Base-by-base conservation (phyloP, 2,329 filamentous ascomycete genomes). In the Cladophialophora bantiana region DNA sequence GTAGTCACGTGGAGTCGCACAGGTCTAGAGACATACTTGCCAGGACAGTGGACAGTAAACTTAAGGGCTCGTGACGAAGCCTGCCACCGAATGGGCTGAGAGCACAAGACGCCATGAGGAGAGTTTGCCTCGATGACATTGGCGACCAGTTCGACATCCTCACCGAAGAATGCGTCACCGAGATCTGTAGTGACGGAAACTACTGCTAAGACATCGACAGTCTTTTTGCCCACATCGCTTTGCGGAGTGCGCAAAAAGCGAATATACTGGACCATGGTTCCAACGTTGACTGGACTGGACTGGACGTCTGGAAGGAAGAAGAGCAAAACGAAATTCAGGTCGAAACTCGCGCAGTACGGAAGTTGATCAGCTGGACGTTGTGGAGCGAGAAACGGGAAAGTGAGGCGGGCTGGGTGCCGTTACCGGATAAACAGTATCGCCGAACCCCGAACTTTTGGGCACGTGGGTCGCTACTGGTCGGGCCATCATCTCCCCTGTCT, bases 101-200 rank as follows among this genome's bases (percentile, higher is more conserved):
- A 78, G 42, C 82, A 73, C 68, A 78, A 79, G 40, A 82, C 60
- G 34, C 48, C 76, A 35, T 81, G 73, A 34, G 68, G 61, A 53
- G 55, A 31, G 18, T 70, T 69, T 48, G 66, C 70, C 62, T 72
- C 70, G 60, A 70, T 63, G 32, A 71, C 45, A 36, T 68, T 59
- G 7, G 62, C 62, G 13, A 60, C 48, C 7, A 86, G 74, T 12
- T 78, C 73, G 26, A 83, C 71, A 72, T 84, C 77, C 53, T 79
- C 73, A n/a, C 83, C 80, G 52, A 87, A 82, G 73, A 90, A 89
- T 0, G 83, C 83, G 72, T 90, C 88, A 18, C 89, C 89, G 7
- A 92, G 80, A 74, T 92, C 89, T 31, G 88, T 90, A 10, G 88
- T 89, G 73, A 91, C 83, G 45, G 88, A 89, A 66, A 91, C 80